Base-by-base conservation (phyloP, 1,139 yeast species). In the Trichomonascaceae sp. region DNA sequence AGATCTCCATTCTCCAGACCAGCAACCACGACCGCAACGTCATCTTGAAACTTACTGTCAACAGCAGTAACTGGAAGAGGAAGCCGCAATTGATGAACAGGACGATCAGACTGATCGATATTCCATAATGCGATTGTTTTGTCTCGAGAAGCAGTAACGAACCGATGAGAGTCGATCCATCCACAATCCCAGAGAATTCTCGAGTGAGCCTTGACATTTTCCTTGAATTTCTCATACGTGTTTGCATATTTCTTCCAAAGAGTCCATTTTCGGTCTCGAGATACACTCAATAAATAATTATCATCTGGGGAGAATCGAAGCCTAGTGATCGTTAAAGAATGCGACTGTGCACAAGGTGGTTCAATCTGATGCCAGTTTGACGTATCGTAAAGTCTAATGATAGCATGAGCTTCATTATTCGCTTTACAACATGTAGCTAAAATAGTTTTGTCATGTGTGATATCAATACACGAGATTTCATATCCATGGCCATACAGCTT, bases 401-500 rank as follows among this genome's bases (percentile, higher is more conserved):
- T 95, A 0, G 98, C 96, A 70, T 93, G 97, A 59, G 82, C 83
- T 38, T 82, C 79, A 7, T 83, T 81, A 67, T 93, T 93, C 9
- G 98, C 91, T 58, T 84, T 81, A 73, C 98, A 93, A n/a, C 97
- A 88, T 9, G 96, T 83, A 1, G 96, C 96, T 50, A 91, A 78
- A 36, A 86, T 69, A 43, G 71, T 69, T n/a, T 82, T 80, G 63
- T 80, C 83, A 13, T 85, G 83, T 3, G 88, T 80, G 0, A 84
- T 79, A 53, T 88, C 95, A 51, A 91, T 78, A 47, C 95, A 79
- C 0, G 90, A 82, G 49, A 91, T 83, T 69, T 95, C 99, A 70
- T 90, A 95, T 13, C 99, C 99, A 69, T 95, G 99, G 0, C 99
- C 99, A 65, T 93, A 95, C 50, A 95, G 72, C 67, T 95, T 95